phyloP scores from a whole-genome alignment of 1,139 yeast species.

The Sugiyamaella castrensis region DNA sequence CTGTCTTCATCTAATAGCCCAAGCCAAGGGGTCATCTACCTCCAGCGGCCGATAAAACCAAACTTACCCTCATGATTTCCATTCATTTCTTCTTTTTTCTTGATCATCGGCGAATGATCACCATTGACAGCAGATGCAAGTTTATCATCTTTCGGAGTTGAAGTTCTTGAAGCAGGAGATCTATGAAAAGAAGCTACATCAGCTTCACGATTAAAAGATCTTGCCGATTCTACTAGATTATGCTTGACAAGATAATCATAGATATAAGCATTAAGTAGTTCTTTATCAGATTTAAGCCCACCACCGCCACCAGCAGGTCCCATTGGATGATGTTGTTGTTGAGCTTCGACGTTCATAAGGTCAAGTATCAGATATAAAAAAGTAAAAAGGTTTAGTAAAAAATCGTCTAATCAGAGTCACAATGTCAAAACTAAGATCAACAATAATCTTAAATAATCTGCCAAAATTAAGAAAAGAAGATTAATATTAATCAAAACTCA shows the following conservation, averaged over 20 bases:
- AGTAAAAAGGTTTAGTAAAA: too few species aligned
- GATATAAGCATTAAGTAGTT: constrained; percentile 75
- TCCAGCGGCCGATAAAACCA: not conserved
- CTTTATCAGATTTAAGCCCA: constrained; percentile 41
- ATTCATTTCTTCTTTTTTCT: constrained; percentile 48
- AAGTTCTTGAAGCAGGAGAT: constrained; percentile 22
- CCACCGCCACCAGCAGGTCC: not conserved
- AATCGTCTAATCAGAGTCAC: too few species aligned
- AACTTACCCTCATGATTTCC: constrained; percentile 35
- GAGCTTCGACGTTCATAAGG: constrained; percentile 18
- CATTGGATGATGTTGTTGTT: not conserved
- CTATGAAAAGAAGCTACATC: constrained; percentile 38
- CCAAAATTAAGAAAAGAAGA: too few species aligned
- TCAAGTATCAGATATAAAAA: too few species aligned
- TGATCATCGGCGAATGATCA: constrained; percentile 14
- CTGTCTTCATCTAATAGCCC: not conserved
- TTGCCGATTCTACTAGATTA: constrained; percentile 68
- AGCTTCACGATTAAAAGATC: constrained; percentile 69
- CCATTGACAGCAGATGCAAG: constrained; percentile 38
- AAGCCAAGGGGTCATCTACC: too few species aligned
- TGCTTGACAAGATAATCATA: constrained; percentile 82
- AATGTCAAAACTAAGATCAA: too few species aligned
- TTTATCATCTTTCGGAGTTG: constrained; percentile 33
- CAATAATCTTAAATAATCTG: too few species aligned
- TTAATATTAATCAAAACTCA: too few species aligned